Base-by-base conservation (phyloP, 805 yeast species). In the Barnettozyma siamensis region DNA sequence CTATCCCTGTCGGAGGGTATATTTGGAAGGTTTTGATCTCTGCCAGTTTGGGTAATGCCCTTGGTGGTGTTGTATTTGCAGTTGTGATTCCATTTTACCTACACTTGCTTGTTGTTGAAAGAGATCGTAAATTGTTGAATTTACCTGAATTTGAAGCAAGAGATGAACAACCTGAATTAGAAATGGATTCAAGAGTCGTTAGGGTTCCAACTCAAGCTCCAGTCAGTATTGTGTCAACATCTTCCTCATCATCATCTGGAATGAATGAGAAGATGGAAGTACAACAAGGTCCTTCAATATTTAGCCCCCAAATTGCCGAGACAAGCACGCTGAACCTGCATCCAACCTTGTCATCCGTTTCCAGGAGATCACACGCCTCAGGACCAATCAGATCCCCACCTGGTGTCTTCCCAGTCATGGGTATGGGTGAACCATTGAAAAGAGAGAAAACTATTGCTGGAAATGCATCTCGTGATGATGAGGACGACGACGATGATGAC, bases 111-210 rank as follows among this genome's bases (percentile, higher is more conserved):
- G 84, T 78, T 30, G 87, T 85, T 30, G 94, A 85, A 55, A 64
- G 75, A 43, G 94, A 85, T 63, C 75, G 78, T 59, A 70, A 69
- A 47, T 55, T 66, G 34, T 64, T 84, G 57, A 70, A 79, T 20
- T 67, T 85, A 45, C 94, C 94, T 2, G 63, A 67, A 31, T 83
- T 73, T 51, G 91, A 82, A 31, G 78, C 78, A 40, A 72, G 78
- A 50, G 94, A 85, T 60, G 93, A 85, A 59, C 91, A 83, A 50
- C 93, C 94, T 4, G 84, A 82, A 52, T 62, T 83, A 45, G 80
- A 79, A 51, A 71, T 76, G 66, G 94, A 85, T 58, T 83, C 91
- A 5, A 73, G 93, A 64, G 91, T 85, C 10, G 83, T 84, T 2
- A 71, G 85, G 44, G 65, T 72, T 8, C 46, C 63, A 30, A 44